Conservation (phyloP, 805 yeast genomes). For the Candida ficus region DNA sequence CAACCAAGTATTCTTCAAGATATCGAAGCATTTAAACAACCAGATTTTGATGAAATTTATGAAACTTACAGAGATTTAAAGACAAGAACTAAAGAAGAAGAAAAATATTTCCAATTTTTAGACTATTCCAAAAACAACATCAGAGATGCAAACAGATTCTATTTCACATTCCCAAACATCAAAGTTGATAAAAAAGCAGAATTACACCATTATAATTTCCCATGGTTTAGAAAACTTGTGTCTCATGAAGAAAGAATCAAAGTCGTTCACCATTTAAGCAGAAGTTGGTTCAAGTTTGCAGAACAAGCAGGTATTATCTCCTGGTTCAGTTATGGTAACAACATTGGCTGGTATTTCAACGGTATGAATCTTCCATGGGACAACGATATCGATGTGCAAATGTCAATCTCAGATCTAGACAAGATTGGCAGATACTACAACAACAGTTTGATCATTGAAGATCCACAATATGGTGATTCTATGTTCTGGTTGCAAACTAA, state of each 20-base stretch:
- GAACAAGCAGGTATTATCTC: conserved; percentile 39
- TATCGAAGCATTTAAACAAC: conserved; percentile 14
- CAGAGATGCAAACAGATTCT: conserved; percentile 19
- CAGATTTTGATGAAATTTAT: conserved; percentile 14
- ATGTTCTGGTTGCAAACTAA: conserved; percentile 42
- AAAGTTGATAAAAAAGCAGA: conserved; percentile 22
- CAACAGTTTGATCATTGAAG: conserved; percentile 39
- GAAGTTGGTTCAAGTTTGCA: conserved; percentile 52
- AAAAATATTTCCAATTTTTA: conserved; percentile 22
- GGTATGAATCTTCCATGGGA: conserved; percentile 53
- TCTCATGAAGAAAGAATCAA: conserved; percentile 25
- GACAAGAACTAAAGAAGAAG: conserved; percentile 18
- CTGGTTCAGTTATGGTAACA: conserved; percentile 63
- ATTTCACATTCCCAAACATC: conserved; percentile 25
- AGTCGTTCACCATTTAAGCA: conserved; percentile 41
- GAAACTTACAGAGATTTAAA: conserved; percentile 10
- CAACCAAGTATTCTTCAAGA: conserved; percentile 10
- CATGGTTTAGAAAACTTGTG: conserved; percentile 27
- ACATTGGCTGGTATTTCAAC: conserved; percentile 50
- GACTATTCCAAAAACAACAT: conserved; percentile 23
- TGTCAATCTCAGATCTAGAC: conserved; percentile 46
- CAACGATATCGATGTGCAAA: conserved; percentile 46
- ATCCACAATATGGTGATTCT: conserved; percentile 25
- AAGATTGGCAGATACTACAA: conserved; percentile 36
- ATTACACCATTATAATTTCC: conserved; percentile 28